Base-by-base conservation (phyloP, 2,329 filamentous ascomycete species). In the Alternaria sp. region DNA sequence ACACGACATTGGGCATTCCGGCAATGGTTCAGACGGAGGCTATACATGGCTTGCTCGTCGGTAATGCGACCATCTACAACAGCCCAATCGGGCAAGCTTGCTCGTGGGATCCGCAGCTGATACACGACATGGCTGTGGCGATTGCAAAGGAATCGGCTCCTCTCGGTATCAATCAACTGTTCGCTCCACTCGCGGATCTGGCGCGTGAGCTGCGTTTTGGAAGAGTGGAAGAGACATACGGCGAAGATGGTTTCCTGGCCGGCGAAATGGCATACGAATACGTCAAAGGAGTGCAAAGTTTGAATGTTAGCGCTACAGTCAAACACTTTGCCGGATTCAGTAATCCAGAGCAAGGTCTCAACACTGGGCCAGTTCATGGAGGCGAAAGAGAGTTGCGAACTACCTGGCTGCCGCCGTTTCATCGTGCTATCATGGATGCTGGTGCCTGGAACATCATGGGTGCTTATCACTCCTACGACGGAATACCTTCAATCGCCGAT, bases 11-110 rank as follows among this genome's bases (percentile, higher is more conserved):
- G 9, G 91, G 75, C 11, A 93, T 93, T 56, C 91, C 91, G 7
- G 88, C 91, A 1, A 85, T 92, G 68, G 88, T 91, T 13, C 91
- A 93, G 77, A 90, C 87, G 4, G 91, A 93, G 79, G 90, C 88
- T 40, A 90, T 93, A 47, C 91, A 93, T 71, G 91, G 90, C 1
- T 89, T 93, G 68, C 81, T 92, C 30, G 86, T 90, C 46, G 86
- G 86, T 10, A 93, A 93, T 75, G 90, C 90, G 3, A 93, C 91
- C 2, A 91, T 93, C 62, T 93, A 93, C 82, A 93, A 93, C 79
- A 91, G 89, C 1, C 91, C 91, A 0, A 92, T 93, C 69, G 90
- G 83, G 8, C 87, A 91, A 57, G 90, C 87, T 15, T 92, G 89
- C 72, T 90, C 90, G 0, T 93, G 89, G 81, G 91, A 93, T 73